phyloP scores from a whole-genome alignment of 2,329 filamentous ascomycete species.

The Myotisia sp. region DNA sequence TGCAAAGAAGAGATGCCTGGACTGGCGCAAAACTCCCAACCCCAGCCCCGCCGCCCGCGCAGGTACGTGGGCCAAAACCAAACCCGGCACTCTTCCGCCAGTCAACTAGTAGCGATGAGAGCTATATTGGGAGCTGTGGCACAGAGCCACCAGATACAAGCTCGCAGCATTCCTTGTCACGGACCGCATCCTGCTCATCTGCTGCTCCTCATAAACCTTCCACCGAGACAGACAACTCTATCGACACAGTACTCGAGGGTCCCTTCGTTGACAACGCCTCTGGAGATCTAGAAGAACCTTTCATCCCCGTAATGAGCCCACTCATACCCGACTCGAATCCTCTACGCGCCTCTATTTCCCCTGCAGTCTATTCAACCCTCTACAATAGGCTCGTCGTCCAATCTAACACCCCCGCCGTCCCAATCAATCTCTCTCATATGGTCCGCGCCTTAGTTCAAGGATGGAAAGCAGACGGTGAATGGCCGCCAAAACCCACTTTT shows the following conservation, averaged over 20 bases:
- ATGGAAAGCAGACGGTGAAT: conserved; percentile 88
- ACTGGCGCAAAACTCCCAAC: conserved; percentile 47
- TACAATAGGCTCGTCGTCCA: conserved; percentile 81
- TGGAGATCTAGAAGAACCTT: conserved; percentile 22
- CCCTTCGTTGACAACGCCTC: neutral
- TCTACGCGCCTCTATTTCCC: conserved; percentile 62
- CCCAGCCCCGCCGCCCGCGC: neutral
- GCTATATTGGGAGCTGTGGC: conserved; percentile 8
- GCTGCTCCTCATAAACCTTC: neutral
- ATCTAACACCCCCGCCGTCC: conserved; percentile 66
- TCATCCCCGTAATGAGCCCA: conserved; percentile 56
- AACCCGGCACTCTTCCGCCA: neutral
- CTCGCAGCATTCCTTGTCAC: conserved; percentile 2
- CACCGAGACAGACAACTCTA: no score
- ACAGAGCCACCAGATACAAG: conserved; percentile 6
- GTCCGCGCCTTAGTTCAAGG: conserved; percentile 68
- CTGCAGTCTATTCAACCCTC: conserved; percentile 61
- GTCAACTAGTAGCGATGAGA: conserved; percentile 12
- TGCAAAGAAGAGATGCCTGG: conserved; percentile 67
- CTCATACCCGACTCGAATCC: conserved; percentile 60
- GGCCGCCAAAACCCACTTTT: conserved; percentile 55
- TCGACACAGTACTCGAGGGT: no score
- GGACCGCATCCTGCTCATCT: conserved; percentile 1
- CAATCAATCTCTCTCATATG: conserved; percentile 75
- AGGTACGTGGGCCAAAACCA: neutral